Base-by-base conservation (phyloP, 192 early-diverging fungal species). In the Pilobolus umbonatus region DNA sequence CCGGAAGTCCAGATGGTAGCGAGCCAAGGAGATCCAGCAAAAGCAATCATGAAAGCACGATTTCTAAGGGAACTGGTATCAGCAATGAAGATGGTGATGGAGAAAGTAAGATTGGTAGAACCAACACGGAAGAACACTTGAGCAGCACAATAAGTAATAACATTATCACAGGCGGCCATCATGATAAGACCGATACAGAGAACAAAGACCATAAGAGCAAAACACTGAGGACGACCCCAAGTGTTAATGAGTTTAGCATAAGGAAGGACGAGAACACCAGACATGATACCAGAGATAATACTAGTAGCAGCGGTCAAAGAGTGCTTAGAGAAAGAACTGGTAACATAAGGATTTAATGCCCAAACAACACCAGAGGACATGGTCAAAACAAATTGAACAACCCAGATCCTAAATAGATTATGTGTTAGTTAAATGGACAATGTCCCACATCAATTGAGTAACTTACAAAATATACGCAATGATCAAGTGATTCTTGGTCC, bases 91-190 rank as follows among this genome's bases (percentile, higher is more conserved):
- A 47, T 47, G 21, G 26, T 45, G 17, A 29, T 31, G n/a, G 26
- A 31, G 8, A 58, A 2, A 14, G 34, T 22, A 8, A 47, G 11
- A 12, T 44, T 31, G 21, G 57, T 58, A 35, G 45, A 58, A 15
- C 57, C 57, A n/a, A 58, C 42, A 14, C 11, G 31, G 14, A 47
- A 58, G 43, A 58, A 46, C 8, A 58, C 44, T 47, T 58, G 57
- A 45, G 43, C 57, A 22, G 57, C 57, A 46, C 44, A 58, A 6
- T 46, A 34, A 24, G 44, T 58, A 14, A 47, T 31, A 19, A 42
- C 57, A 29, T 46, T 34, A 21, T 29, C 22, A 24, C 44, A 58
- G 4, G 44, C 26, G 4, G 44, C 28, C 26, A 32, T 29, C 26
- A 58, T 31, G n/a, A 58, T 30, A 58, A 58, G 29, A 24, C 57